Evolutionary conservation across 176 grass and related monocot species (phyloP), one percentile per base, ranked within the genome.

Genomic region (Triticum monococcum): DNA sequence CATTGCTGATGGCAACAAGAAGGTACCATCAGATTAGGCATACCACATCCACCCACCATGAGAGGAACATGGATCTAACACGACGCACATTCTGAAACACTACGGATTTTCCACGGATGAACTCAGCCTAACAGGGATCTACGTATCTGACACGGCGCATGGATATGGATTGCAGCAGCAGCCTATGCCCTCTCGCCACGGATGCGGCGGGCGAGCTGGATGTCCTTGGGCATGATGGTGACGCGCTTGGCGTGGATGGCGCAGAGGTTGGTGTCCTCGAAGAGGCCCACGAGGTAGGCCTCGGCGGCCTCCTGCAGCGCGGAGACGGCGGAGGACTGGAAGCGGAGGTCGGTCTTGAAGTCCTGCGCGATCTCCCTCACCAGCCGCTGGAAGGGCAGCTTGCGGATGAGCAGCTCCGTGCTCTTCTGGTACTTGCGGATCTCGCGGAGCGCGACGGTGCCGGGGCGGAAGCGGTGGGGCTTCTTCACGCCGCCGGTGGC

Each of bases 341-440:
- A 95, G 36, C 85, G 90, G 85, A 92, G 92, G 80, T 91, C 86
- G 13, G 89, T 89, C 92, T 91, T 91, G 89, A 94, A 91, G 84
- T 94, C 92, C 86, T 94, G 83, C 5, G 89, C 84, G 76, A 94
- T 94, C 92, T 93, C 89, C 3, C 89, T 43, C 6, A 94, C 89
- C 0, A 94, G 87, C 2, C 89, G 84, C 89, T 94, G 89, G 89
- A 94, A 94, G 1, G 92, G 92, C 2, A 94, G 89, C 89, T 94
- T 94, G 17, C 89, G 89, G 84, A 94, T 94, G 5, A 94, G 89
- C 26, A 94, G 81, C 81, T 94, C 89, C 2, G 89, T 94, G 87
- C 89, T 94, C 87, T 94, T 94, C 84, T 94, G 92, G 84, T 94
- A 94, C 87, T 91, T 94, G 87, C 89, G 87, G 81, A 94, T 94